Evolutionary conservation across 768 basidiomycete genomes (phyloP).

Genomic region (Lactarius indigo): DNA sequence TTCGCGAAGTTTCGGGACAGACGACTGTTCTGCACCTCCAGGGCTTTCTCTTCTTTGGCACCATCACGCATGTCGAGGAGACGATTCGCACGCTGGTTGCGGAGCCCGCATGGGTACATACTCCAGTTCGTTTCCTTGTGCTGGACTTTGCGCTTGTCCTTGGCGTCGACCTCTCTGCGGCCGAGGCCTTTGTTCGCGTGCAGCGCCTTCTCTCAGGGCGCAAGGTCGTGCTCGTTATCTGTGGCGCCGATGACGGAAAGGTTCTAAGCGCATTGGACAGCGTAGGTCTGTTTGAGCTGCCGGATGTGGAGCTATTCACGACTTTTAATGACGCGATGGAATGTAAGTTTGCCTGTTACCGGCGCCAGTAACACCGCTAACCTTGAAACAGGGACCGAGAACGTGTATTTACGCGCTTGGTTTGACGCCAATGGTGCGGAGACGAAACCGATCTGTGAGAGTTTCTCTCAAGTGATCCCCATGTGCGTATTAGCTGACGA

Average conservation of each 20-base stretch:
- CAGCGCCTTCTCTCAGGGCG: conserved; percentile 76
- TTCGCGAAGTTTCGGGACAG: conserved; percentile 90
- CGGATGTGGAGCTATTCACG: conserved; percentile 76
- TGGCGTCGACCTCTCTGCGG: conserved; percentile 92
- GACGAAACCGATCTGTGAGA: conserved; percentile 43
- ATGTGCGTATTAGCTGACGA: background rate
- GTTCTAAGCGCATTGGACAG: conserved; percentile 71
- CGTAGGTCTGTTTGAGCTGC: conserved; percentile 76
- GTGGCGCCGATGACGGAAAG: conserved; percentile 62
- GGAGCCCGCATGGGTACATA: conserved; percentile 61
- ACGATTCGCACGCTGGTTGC: conserved; percentile 75
- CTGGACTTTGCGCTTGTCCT: conserved; percentile 82
- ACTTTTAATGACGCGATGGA: conserved; percentile 90
- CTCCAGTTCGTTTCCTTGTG: conserved; percentile 86
- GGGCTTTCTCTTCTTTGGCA: conserved; percentile 92
- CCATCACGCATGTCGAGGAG: conserved; percentile 86
- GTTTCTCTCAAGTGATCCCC: conserved; percentile 7
- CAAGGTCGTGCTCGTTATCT: conserved; percentile 83
- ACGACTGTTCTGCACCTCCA: conserved; percentile 86
- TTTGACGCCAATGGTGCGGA: conserved; percentile 64
- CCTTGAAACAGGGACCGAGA: conserved; percentile 79
- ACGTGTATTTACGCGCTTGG: conserved; percentile 83
- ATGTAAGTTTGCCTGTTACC: conserved; percentile 50
- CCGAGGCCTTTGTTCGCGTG: conserved; percentile 91
- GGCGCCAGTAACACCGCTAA: background rate